Evolutionary conservation across 805 yeast genomes (phyloP).

Genomic region (Barnettozyma siamensis): DNA sequence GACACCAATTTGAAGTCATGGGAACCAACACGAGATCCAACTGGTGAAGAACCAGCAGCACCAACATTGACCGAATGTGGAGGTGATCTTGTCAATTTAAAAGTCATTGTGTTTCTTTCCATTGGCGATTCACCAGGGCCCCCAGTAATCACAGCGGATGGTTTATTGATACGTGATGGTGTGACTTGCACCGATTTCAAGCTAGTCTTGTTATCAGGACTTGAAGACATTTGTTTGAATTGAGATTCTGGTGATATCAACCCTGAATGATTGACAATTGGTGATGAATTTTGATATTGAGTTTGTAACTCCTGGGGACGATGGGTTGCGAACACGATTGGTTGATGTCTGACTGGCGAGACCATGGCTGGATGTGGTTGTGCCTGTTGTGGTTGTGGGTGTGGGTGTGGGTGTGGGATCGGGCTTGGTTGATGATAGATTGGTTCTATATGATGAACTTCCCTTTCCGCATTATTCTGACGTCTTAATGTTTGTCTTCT

Average conservation of each 20-base stretch:
- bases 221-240: no score
- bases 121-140: slow-evolving; percentile 1
- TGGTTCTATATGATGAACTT: slow-evolving; percentile 26
- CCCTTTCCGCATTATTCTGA: slow-evolving; percentile 28
- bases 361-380: no score
- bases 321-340: neutral
- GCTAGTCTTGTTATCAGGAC: no score
- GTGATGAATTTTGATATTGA: neutral
- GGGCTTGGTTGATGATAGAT: slow-evolving; percentile 5
- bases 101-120: slow-evolving; percentile 18
- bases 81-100: slow-evolving; percentile 16
- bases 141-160: neutral
- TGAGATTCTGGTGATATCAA: no score
- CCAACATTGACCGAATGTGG: neutral
- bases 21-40: no score
- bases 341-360: slow-evolving; percentile 12
- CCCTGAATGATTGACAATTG: no score
- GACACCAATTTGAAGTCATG: no score
- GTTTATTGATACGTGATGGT: slow-evolving; percentile 17
- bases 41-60: no score
- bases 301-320: no score
- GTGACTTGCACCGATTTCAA: slow-evolving; percentile 8
- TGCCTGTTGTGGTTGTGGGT: neutral
- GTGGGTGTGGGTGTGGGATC: slow-evolving; percentile 5
- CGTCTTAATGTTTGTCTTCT: slow-evolving; percentile 78